Base-by-base conservation (phyloP, 495 filamentous ascomycete species). In the Podospora comata region DNA sequence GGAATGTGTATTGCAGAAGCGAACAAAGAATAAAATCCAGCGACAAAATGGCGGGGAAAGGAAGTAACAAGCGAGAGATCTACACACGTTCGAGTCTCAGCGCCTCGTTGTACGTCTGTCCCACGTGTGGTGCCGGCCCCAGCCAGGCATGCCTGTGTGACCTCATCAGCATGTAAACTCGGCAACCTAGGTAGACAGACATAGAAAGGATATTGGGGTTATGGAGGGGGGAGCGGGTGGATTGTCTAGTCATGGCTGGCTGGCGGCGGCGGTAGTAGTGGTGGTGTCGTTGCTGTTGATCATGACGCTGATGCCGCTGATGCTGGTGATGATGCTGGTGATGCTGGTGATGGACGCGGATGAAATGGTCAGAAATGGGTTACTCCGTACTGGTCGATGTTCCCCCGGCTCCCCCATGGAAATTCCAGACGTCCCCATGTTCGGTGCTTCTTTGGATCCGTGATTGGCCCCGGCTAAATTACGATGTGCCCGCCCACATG, bases 391-490 rank as follows among this genome's bases (percentile, higher is more conserved):
- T 23, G 23, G 23, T 23, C 23, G 23, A 23, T 23, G 23, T 23
- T 23, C 23, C 23, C 23, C 23, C 23, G 1, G 23, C 2, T 48
- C 39, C 15, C 39, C 39, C 39, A 48, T 48, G 15, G 39, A 48
- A 48, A 48, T 48, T 48, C 28, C 20, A 61, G 20, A 26, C 28
- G 19, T 70, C 70, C 69, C 66, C 67, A 63, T 70, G 57, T 60
- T 76, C 73, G 75, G 75, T 72, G 72, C 39, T 78, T 76, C 61
- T 58, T 76, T 68, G 18, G 39, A 53, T 59, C 13, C 9, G 61
- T 72, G 1, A 79, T 79, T 79, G 77, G 77, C 71, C 60, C 32
- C 77, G 77, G 77, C 76, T 79, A 79, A 79, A 79, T 79, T 78
- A 60, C 74, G 73, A 78, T 61, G 64, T 68, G 65, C 74, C 63